A percentile compares a stretch with the other conserved stretches of the same genome.
Conservation (phyloP, 2,329 filamentous ascomycete species). For the Aspergillus eucalypticola region DNA sequence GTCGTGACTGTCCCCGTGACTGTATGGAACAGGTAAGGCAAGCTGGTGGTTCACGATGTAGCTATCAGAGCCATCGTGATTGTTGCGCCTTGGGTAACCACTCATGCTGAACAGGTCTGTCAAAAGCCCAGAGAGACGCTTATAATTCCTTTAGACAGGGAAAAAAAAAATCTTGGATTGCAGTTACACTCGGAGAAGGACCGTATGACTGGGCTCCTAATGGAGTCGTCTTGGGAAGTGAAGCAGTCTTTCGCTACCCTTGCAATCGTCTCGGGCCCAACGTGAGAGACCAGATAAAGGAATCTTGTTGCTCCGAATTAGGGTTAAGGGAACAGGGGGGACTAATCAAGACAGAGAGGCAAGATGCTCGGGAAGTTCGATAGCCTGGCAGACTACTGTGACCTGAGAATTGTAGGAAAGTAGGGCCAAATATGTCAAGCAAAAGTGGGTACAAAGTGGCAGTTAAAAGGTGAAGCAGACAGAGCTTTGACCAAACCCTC, state of each 20-base stretch:
- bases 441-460: constrained; percentile 8
- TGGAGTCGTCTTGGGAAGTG: background rate
- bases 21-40: constrained; percentile 34
- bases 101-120: constrained; percentile 32
- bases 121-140: background rate
- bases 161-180: background rate
- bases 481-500: background rate
- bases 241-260: background rate
- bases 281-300: background rate
- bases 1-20: constrained; percentile 33
- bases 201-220: background rate
- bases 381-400: background rate
- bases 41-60: constrained; percentile 38
- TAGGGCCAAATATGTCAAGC: background rate
- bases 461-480: constrained; percentile 10
- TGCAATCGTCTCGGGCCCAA: background rate
- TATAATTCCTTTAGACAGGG: background rate
- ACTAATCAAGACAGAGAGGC: background rate
- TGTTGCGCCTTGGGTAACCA: constrained; percentile 40
- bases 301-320: background rate
- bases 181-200: background rate
- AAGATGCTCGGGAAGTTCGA: background rate
- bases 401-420: background rate
- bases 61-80: constrained; percentile 37
- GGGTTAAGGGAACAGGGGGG: background rate